A percentile compares a stretch with the other conserved stretches of the same genome.
Conservation (phyloP, 306 rosid genomes). For the Begonia loranthoides region DNA sequence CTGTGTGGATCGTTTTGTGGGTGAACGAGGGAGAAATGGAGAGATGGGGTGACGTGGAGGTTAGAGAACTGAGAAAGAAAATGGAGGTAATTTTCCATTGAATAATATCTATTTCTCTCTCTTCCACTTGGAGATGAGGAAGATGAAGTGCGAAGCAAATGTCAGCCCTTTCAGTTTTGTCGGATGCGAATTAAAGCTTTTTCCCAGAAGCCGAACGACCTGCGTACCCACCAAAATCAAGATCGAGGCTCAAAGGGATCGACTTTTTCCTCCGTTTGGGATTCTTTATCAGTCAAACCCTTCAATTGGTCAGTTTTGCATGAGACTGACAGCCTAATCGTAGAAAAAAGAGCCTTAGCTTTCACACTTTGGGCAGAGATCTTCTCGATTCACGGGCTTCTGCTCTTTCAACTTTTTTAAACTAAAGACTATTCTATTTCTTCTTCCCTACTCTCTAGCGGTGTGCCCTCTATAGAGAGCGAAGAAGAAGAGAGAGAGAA, state of each 20-base stretch:
- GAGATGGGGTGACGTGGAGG: background rate
- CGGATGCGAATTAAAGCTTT: conserved; percentile 21
- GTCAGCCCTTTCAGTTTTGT: conserved; percentile 32
- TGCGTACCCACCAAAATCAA: conserved; percentile 6
- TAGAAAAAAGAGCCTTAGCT: conserved; percentile 18
- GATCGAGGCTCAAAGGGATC: conserved; percentile 1
- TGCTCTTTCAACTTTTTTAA: conserved; percentile 16
- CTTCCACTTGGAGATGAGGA: conserved; percentile 24
- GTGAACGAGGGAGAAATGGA: background rate
- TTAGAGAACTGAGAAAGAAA: background rate
- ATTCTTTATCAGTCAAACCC: background rate
- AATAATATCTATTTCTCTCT: conserved; percentile 5
- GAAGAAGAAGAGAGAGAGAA: conserved; percentile 1
- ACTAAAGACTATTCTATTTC: conserved; percentile 2
- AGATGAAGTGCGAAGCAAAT: conserved; percentile 15
- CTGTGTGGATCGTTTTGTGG: background rate
- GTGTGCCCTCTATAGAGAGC: background rate
- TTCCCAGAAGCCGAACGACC: conserved; percentile 19
- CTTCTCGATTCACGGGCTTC: conserved; percentile 16
- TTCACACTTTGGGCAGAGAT: conserved; percentile 32
- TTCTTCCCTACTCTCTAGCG: conserved; percentile 1
- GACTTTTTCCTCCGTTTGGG: conserved; percentile 1
- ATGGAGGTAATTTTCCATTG: background rate
- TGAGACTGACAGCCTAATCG: conserved; percentile 38
- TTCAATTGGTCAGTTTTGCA: conserved; percentile 14